phyloP scores from a whole-genome alignment of 257 asterid genomes.

The Nicotiana otophora region DNA sequence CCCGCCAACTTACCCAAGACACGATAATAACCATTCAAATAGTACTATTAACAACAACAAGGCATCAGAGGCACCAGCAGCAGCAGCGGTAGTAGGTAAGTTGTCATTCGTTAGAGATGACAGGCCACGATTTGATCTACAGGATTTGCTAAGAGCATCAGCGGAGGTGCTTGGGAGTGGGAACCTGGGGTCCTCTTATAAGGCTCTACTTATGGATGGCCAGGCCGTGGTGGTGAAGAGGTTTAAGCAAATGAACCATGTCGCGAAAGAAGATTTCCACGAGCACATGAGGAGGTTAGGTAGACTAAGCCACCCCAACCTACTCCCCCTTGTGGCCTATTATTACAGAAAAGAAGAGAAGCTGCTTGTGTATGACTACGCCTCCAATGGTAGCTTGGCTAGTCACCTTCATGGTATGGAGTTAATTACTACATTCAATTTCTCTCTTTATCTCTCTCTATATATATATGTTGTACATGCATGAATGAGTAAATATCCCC shows the following conservation, averaged over 20 bases:
- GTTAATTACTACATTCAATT: background rate
- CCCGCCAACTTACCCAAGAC: conserved; percentile 1
- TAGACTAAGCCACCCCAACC: conserved; percentile 55
- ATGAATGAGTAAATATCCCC: background rate
- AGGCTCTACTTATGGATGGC: conserved; percentile 72
- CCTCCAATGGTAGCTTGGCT: conserved; percentile 66
- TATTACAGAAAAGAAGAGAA: conserved; percentile 87
- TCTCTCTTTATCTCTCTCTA: no score
- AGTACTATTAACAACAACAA: background rate
- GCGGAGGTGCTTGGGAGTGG: conserved; percentile 91
- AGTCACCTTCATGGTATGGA: conserved; percentile 57
- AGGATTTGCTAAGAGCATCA: conserved; percentile 76
- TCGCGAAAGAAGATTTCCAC: conserved; percentile 68
- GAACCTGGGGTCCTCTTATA: conserved; percentile 81
- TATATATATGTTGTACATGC: no score
- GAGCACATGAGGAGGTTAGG: conserved; percentile 89
- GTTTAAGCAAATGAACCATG: conserved; percentile 71
- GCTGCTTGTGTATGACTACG: conserved; percentile 59
- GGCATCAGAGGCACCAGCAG: background rate
- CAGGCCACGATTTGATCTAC: conserved; percentile 61
- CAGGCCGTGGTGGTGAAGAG: conserved; percentile 78
- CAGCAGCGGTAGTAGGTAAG: conserved; percentile 30
- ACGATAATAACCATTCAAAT: background rate
- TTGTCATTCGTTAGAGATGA: conserved; percentile 64
- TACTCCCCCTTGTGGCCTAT: conserved; percentile 75